phyloP scores from a whole-genome alignment of 2,329 filamentous ascomycete genomes.

The Rhexocercosporidium sp. region DNA sequence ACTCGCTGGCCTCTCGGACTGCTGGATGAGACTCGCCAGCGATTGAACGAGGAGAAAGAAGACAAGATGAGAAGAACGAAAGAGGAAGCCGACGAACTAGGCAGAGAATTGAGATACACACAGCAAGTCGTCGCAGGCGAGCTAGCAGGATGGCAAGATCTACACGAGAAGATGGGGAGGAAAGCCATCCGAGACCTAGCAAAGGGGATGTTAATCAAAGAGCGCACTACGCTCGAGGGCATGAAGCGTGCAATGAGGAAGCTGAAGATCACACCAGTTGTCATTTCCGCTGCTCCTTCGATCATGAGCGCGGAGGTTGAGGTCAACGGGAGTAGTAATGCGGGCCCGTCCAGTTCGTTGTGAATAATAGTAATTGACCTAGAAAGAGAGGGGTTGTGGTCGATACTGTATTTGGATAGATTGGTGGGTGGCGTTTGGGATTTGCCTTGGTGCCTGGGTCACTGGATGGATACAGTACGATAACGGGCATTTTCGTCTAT shows the following conservation, averaged over 20 bases:
- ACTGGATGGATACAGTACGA: not conserved
- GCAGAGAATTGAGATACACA: constrained; percentile 84
- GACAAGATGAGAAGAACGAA: constrained; percentile 75
- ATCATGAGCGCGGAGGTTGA: constrained; percentile 16
- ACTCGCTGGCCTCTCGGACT: constrained; percentile 82
- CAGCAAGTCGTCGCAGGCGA: constrained; percentile 93
- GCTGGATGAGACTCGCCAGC: constrained; percentile 85
- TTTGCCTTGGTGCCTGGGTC: not conserved
- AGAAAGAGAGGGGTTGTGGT: not conserved
- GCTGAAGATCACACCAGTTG: constrained; percentile 31
- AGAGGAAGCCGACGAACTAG: constrained; percentile 74
- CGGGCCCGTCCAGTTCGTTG: not conserved
- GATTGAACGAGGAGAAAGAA: constrained; percentile 83
- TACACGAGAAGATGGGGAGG: constrained; percentile 78
- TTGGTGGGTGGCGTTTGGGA: not conserved
- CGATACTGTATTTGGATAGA: constrained; percentile 8
- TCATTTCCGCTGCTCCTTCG: not conserved
- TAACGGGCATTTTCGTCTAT: not conserved
- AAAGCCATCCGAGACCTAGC: constrained; percentile 79
- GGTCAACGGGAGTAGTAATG: constrained; percentile 17
- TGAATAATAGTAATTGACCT: constrained; percentile 6
- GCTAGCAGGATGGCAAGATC: constrained; percentile 91
- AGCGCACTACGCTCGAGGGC: constrained; percentile 78
- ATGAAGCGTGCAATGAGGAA: constrained; percentile 77
- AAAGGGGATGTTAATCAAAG: constrained; percentile 76